Base-by-base conservation (phyloP, 1,284 basidiomycete species). In the Apiotrichum veenhuisii region DNA sequence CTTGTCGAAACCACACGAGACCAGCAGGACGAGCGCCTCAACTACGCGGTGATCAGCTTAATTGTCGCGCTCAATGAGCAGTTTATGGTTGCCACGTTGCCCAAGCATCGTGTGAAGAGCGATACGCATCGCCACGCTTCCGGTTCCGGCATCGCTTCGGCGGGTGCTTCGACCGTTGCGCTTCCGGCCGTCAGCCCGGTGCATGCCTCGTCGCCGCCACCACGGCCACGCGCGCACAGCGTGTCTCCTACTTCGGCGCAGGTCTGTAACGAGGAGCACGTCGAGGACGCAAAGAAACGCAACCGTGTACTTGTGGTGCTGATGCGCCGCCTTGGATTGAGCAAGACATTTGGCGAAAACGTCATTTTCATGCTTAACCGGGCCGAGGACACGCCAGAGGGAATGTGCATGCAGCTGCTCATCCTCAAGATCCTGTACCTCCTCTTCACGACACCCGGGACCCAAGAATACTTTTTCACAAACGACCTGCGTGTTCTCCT, bases 341-440 rank as follows among this genome's bases (percentile, higher is more conserved):
- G 86, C 76, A 92, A 91, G 79, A 97, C 95, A 0, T 97, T 98
- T 74, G 93, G 93, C 17, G 93, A 95, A 78, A 98, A 98, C 70
- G 84, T 98, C 81, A 97, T 98, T 62, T 99, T 97, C 75, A 98
- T 98, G 88, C 81, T 99, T 42, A 98, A 99, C 70, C 86, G 95
- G 58, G 89, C 93, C 45, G 90, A 87, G 68, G 84, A 86, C 47
- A 88, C 87, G 2, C 80, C 89, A 2, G 94, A 98, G 68, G 95
- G 94, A 65, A 78, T 92, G 22, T 97, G 92, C 78, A 91, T 96
- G 85, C 93, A 97, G 68, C 79, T 98, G 14, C 82, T 98, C 44
- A 87, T 98, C 51, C 81, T 99, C 66, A 99, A 99, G 77, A 83
- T 98, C 47, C 82, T 99, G 2, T 98, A 96, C 72, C 83, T 97